Conservation (phyloP, 1,284 basidiomycete species). For the Moesziomyces antarcticus region DNA sequence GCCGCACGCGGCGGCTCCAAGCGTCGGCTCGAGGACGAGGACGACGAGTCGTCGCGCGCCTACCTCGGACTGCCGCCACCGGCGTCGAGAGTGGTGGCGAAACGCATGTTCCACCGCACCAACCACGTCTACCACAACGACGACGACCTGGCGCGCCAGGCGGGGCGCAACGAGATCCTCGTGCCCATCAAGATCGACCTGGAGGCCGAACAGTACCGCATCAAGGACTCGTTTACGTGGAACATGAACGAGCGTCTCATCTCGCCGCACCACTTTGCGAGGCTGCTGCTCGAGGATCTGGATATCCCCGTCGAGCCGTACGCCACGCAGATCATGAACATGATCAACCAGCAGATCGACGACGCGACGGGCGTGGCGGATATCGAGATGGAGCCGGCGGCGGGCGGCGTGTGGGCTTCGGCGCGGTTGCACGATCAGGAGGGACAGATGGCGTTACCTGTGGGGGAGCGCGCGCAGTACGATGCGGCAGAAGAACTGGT, state of each 20-base stretch:
- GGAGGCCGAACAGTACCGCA: conserved; percentile 88
- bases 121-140: conserved; percentile 76
- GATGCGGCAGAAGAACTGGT: conserved; percentile 20
- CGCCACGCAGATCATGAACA: conserved; percentile 81
- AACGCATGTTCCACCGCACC: conserved; percentile 70
- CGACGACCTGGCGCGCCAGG: conserved; percentile 55
- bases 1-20: conserved; percentile 42
- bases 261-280: conserved; percentile 84
- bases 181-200: conserved; percentile 94
- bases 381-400: conserved; percentile 49
- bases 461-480: conserved; percentile 27
- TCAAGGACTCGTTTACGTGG: conserved; percentile 97
- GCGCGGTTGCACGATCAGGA: conserved; percentile 22
- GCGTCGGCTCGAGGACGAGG: conserved; percentile 43
- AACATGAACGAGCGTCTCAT: conserved; percentile 82
- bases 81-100: conserved; percentile 78
- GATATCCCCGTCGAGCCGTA: conserved; percentile 78
- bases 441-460: conserved; percentile 21
- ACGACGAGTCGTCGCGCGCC: conserved; percentile 69
- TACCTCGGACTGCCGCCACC: conserved; percentile 90
- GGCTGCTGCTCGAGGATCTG: conserved; percentile 86
- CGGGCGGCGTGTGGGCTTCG: conserved; percentile 37
- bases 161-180: conserved; percentile 73
- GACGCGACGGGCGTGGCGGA: conserved; percentile 76
- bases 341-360: conserved; percentile 89